Evolutionary conservation across 495 filamentous ascomycete species (phyloP), one percentile per base, ranked within the genome.

Genomic region (Podospora fimiseda): DNA sequence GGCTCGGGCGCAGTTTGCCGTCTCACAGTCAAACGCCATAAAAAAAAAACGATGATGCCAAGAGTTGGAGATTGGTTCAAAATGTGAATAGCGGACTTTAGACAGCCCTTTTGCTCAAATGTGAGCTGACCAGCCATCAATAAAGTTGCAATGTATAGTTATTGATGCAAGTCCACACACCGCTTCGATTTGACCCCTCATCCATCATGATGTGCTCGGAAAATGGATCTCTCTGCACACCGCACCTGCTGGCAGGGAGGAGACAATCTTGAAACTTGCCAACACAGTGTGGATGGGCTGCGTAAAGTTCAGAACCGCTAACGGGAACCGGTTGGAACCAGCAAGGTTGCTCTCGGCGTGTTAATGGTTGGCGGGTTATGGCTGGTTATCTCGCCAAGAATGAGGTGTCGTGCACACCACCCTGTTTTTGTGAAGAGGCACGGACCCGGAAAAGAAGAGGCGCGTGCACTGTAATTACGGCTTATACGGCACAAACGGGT

Each of bases 91-190:
- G n/a, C n/a, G n/a, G n/a, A n/a, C n/a, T n/a, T n/a, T n/a, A n/a
- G n/a, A n/a, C n/a, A n/a, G n/a, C n/a, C 11, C 27, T 33, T 33
- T 11, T 33, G 27, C 27, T 11, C 27, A 33, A 33, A 33, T 33
- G 27, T 33, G 27, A 33, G 27, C 27, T 33, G 27, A n/a, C n/a
- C n/a, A n/a, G n/a, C n/a, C n/a, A 50, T 50, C 48, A 38, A 50
- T 50, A 50, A 50, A 16, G 15, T n/a, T n/a, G n/a, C n/a, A n/a
- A n/a, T n/a, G n/a, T n/a, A n/a, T n/a, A 11, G 27, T 33, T 33
- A 11, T 11, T 5, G 27, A 6, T 11, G 6, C 27, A 33, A 33
- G 27, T 11, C 5, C 5, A 33, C 27, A 6, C 27, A 33, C 27
- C 27, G 27, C 27, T 41, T 5, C 5, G 13, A 14, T n/a, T 14